Evolutionary conservation across 768 basidiomycete species (phyloP).

Genomic region (Suillus tomentosus): DNA sequence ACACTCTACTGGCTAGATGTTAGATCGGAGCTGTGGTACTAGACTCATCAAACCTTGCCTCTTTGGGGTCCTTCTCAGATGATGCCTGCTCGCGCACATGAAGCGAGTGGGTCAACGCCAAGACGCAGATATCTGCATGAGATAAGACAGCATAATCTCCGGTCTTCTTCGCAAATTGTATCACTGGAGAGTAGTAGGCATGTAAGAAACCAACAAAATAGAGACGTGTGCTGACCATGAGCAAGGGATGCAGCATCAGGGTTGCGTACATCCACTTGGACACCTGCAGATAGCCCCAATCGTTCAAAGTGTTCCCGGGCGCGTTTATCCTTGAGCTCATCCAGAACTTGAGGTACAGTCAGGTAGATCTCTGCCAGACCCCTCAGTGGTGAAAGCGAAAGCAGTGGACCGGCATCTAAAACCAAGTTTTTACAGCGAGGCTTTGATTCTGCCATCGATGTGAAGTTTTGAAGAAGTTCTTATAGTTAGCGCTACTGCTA

Average conservation of each 20-base stretch:
- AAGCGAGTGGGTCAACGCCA: constrained; percentile 85
- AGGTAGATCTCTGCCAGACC: constrained; percentile 84
- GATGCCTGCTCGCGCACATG: constrained; percentile 52
- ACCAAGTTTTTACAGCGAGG: constrained; percentile 77
- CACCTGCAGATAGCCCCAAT: constrained; percentile 73
- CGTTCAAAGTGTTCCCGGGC: constrained; percentile 86
- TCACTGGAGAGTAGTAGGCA: constrained; percentile 53
- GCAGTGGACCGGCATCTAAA: constrained; percentile 91
- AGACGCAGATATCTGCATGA: constrained; percentile 84
- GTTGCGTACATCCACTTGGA: constrained; percentile 67
- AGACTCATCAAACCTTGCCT: constrained; percentile 17
- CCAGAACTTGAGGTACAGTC: constrained; percentile 88
- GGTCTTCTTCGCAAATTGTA: constrained; percentile 90
- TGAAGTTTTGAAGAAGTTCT: constrained; percentile 10
- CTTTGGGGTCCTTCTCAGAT: constrained; percentile 30
- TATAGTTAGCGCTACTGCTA: no score
- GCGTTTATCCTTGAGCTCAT: constrained; percentile 86
- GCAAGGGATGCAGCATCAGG: constrained; percentile 72
- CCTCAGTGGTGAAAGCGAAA: constrained; percentile 87
- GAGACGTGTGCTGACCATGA: constrained; percentile 45
- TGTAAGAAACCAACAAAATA: constrained; percentile 11
- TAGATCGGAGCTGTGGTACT: neutral
- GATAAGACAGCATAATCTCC: constrained; percentile 95
- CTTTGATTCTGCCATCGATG: constrained; percentile 29
- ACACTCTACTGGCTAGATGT: neutral